These are phyloP conservation scores for Glycine tomentella DNA, from an alignment of 306 rosid species.

Conservation along the genomic window DNA sequence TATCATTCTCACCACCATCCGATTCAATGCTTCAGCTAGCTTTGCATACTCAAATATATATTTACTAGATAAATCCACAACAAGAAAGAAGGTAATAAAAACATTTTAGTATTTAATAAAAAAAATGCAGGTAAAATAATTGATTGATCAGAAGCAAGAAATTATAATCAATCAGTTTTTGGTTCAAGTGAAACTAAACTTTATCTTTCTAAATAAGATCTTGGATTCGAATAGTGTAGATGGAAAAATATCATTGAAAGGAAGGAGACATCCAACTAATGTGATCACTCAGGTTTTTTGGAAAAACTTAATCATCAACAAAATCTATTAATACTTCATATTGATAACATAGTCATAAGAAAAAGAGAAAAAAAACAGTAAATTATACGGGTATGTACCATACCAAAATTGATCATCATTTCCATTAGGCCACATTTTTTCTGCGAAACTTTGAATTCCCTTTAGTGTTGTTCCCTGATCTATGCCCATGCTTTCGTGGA, in stretches of 20 bases:
- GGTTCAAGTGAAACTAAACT: too few relatives aligned
- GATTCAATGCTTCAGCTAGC: conserved; percentile 63
- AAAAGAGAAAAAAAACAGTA: too few relatives aligned
- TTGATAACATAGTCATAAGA: too few relatives aligned
- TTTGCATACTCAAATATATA: conserved; percentile 59
- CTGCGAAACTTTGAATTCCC: conserved; percentile 30
- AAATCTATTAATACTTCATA: too few relatives aligned
- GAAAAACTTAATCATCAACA: too few relatives aligned
- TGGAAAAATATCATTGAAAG: too few relatives aligned
- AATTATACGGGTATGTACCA: conserved; percentile 35
- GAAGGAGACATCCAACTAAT: too few relatives aligned
- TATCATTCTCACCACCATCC: conserved; percentile 72
- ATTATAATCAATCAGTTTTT: too few relatives aligned
- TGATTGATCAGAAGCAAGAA: background rate
- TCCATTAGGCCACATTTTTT: conserved; percentile 47
- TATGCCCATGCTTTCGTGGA: conserved; percentile 56
- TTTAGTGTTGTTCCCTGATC: conserved; percentile 40
- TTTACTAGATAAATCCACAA: conserved; percentile 48
- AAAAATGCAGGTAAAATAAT: background rate
- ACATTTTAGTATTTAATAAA: background rate
- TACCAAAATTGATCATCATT: conserved; percentile 52
- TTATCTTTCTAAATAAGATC: too few relatives aligned
- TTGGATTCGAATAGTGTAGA: too few relatives aligned
- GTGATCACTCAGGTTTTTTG: too few relatives aligned
- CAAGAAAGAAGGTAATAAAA: background rate